Base-by-base conservation (phyloP, 2,329 filamentous ascomycete genomes). In the Dendrostoma leiphaemia region DNA sequence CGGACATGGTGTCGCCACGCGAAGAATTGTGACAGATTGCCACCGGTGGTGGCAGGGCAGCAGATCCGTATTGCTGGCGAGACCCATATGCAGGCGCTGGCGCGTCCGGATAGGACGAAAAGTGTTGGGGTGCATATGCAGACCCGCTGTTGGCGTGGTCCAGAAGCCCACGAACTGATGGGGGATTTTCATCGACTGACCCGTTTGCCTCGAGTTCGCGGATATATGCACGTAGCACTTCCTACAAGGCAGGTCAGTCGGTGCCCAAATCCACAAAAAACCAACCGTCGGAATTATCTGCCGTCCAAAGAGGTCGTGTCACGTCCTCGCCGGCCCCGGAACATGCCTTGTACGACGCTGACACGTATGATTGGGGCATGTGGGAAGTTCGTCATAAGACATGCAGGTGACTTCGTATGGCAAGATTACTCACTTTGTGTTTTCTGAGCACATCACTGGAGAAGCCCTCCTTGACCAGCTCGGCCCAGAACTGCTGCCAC, bases 141-240 rank as follows among this genome's bases (percentile, higher is more conserved):
- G 48, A 29, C 19, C 37, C 48, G 48, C 43, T 26, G 34, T n/a
- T 43, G 41, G 34, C 44, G 63, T 72, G 70, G 59, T 79, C 77
- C n/a, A 84, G 71, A 9, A 84, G 70, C 1, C 80, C 78, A 51
- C 80, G 75, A 13, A 81, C 74, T 2, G 78, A 78, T 3, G 79
- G 78, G 12, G 74, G 74, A 31, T 69, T 66, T 24, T 74, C 74
- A 35, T 73, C 71, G 12, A 69, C 64, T n/a, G 68, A 65, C 32
- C 72, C 71, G 51, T 77, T 71, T 37, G 80, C 75, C 58, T 83
- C 79, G 57, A 85, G 74, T 62, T 83, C 78, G 32, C 80, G 79
- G 38, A 86, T 83, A 62, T 86, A 85, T 19, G 82, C 81, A 57
- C 81, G 74, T 23, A 85, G 67, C 9, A 84, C 73, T 60, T 84